A percentile compares a stretch with the other conserved stretches of the same genome.
Conservation (phyloP, 148 eudicot genomes). For the Rheum nobile region DNA sequence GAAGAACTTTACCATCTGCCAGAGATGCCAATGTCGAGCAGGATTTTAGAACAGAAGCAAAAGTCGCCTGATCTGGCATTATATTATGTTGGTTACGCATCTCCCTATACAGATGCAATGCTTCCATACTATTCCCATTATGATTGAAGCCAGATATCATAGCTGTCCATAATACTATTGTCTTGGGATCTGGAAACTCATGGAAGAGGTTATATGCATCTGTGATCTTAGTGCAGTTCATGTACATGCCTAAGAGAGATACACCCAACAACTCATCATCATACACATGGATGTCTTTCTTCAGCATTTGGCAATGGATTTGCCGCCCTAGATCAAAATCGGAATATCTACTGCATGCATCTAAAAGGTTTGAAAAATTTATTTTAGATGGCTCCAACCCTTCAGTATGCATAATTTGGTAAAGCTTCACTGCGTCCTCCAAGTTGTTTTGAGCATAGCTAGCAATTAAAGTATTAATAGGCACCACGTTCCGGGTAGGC, state of each 20-base stretch:
- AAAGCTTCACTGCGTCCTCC: slow-evolving; percentile 39
- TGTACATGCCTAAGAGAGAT: slow-evolving; percentile 71
- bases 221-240: slow-evolving; percentile 24
- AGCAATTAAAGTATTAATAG: slow-evolving; percentile 66
- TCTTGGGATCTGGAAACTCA: slow-evolving; percentile 54
- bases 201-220: slow-evolving; percentile 52
- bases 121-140: slow-evolving; percentile 46
- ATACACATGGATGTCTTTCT: slow-evolving; percentile 31
- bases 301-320: slow-evolving; percentile 51
- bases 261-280: slow-evolving; percentile 59
- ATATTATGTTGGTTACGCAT: slow-evolving; percentile 43
- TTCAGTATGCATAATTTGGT: slow-evolving; percentile 40
- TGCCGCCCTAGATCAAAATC: slow-evolving; percentile 49
- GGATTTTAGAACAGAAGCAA: slow-evolving; percentile 66
- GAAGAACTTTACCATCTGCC: slow-evolving; percentile 56
- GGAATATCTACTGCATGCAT: slow-evolving; percentile 37
- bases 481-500: slow-evolving; percentile 52
- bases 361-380: slow-evolving; percentile 69
- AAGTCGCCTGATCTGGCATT: slow-evolving; percentile 91
- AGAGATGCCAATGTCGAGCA: slow-evolving; percentile 60
- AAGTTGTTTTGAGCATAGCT: slow-evolving; percentile 48
- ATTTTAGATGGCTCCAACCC: slow-evolving; percentile 67
- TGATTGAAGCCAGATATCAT: slow-evolving; percentile 73
- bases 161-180: slow-evolving; percentile 73
- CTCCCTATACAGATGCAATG: slow-evolving; percentile 45